Percentiles rank a stretch among this genome's conserved stretches.
Evolutionary conservation across 176 grass and related monocot genomes (phyloP).

Genomic region (Pontederia paniculata): DNA sequence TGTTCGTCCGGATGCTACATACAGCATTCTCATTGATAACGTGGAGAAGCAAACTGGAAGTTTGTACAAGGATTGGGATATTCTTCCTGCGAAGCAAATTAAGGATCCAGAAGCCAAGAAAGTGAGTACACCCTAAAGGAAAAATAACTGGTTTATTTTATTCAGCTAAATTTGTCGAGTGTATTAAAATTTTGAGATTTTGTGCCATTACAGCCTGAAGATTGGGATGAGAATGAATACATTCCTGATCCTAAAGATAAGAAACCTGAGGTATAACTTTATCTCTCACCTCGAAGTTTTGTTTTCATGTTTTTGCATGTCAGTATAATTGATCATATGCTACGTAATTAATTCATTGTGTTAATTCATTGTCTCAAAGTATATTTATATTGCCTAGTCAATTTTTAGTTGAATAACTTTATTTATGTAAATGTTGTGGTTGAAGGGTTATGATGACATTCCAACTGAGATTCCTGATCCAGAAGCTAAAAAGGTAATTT

Average conservation of each 20-base stretch:
- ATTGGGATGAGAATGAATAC: neutral
- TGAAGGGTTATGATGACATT: slow-evolving; percentile 80
- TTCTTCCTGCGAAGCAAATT: neutral
- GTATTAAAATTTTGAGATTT: neutral
- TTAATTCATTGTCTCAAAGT: too few relatives aligned
- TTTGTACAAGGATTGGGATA: neutral
- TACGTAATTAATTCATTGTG: too few relatives aligned
- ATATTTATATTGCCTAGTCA: neutral
- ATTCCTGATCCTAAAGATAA: neutral
- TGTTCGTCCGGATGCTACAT: neutral
- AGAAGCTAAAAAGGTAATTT: slow-evolving; percentile 68
- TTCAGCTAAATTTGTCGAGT: neutral
- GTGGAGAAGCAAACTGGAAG: neutral
- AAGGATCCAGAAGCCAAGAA: neutral
- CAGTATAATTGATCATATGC: too few relatives aligned
- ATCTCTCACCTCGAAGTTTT: too few relatives aligned
- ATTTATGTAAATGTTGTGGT: neutral
- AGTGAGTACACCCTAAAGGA: neutral
- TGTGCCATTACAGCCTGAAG: neutral
- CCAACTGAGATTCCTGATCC: slow-evolving; percentile 71
- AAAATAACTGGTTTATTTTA: neutral
- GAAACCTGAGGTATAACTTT: neutral
- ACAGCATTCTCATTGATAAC: neutral
- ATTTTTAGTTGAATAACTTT: neutral
- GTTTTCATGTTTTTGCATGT: too few relatives aligned